A percentile compares a stretch with the other conserved stretches of the same genome.
Conservation (phyloP, 2,329 filamentous ascomycete genomes). For the Alternaria sp. region DNA sequence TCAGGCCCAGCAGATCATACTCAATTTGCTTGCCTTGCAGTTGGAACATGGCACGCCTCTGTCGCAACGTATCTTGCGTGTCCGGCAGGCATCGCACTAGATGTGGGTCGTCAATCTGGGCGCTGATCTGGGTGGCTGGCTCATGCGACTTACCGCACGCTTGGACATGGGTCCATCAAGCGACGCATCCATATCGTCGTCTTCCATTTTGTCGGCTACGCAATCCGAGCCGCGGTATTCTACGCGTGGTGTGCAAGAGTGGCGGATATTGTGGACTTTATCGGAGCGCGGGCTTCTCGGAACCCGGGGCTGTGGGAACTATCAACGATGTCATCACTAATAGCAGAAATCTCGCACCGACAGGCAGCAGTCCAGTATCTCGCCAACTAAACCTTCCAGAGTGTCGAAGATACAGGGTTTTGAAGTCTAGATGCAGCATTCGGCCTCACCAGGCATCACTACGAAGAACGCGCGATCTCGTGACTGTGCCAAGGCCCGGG, state of each 20-base stretch:
- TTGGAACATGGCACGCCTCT: slow-evolving; percentile 44
- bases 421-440: not conserved
- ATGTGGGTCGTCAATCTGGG: slow-evolving; percentile 6
- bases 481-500: slow-evolving; percentile 8
- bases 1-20: slow-evolving; percentile 23
- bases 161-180: slow-evolving; percentile 35
- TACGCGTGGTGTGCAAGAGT: slow-evolving; percentile 21
- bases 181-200: slow-evolving; percentile 37
- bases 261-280: slow-evolving; percentile 8
- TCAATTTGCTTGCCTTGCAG: slow-evolving; percentile 45
- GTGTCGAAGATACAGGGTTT: not conserved
- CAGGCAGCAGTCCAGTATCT: not conserved
- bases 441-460: not conserved
- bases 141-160: slow-evolving; percentile 34
- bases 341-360: not conserved
- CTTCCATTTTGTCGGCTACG: slow-evolving; percentile 33
- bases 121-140: not conserved
- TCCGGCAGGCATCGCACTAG: slow-evolving; percentile 45
- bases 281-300: slow-evolving; percentile 22
- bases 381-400: not conserved
- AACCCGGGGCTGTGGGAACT: slow-evolving; percentile 11
- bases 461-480: slow-evolving; percentile 6
- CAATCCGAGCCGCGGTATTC: slow-evolving; percentile 14
- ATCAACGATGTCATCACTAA: slow-evolving; percentile 23
- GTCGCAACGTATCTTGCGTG: slow-evolving; percentile 46